Percentiles rank a stretch among this genome's conserved stretches.
These are phyloP conservation scores for Thalassiosira exigua DNA, from an alignment of 352 stramenopile species.

Conservation along the genomic window DNA sequence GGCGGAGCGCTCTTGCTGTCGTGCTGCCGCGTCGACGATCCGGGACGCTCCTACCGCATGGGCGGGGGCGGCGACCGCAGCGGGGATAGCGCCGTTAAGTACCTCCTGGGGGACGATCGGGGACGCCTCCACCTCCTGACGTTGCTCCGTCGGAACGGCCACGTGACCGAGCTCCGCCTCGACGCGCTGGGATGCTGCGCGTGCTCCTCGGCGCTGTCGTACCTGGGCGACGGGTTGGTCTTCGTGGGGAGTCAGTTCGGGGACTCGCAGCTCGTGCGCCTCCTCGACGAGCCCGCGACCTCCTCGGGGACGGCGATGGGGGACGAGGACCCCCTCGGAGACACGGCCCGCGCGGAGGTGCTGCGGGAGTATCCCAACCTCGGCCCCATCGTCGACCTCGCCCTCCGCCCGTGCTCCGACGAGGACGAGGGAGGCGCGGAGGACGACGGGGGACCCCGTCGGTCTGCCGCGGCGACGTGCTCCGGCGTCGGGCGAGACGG, in stretches of 20 bases:
- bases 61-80: not conserved
- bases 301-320: constrained; percentile 63
- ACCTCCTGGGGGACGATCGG: constrained; percentile 74
- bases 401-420: constrained; percentile 83
- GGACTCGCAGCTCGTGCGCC: constrained; percentile 95
- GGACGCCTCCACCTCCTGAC: constrained; percentile 77
- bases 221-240: constrained; percentile 93
- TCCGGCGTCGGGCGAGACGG: constrained; percentile 95
- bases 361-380: constrained; percentile 97
- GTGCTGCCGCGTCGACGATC: constrained; percentile 54
- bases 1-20: constrained; percentile 57
- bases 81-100: constrained; percentile 42
- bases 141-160: constrained; percentile 46
- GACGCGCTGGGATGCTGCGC: constrained; percentile 92
- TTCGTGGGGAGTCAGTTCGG: constrained; percentile 95
- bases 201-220: constrained; percentile 90
- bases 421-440: not conserved
- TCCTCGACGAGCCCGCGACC: constrained; percentile 81
- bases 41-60: constrained; percentile 22
- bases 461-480: constrained; percentile 96
- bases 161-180: constrained; percentile 86
- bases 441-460: constrained; percentile 59
- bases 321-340: constrained; percentile 76
- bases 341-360: constrained; percentile 91
- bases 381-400: constrained; percentile 98